Evolutionary conservation across 441 rosid species (phyloP).

Genomic region (Macaranga tanarius): DNA sequence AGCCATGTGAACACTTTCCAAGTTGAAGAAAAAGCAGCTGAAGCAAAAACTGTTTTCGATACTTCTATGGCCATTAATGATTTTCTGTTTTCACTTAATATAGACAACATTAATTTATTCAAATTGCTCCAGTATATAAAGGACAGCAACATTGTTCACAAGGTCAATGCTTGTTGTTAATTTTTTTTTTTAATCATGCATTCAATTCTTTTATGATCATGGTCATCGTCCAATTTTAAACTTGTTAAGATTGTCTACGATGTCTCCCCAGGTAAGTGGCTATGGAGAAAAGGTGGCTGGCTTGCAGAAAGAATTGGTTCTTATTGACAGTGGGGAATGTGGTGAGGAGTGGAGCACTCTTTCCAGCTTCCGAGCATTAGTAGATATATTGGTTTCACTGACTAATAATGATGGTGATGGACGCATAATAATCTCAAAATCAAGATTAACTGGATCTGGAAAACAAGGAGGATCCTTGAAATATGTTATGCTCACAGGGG

Average conservation of each 20-base stretch:
- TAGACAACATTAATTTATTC: slow-evolving; percentile 88
- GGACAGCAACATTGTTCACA: slow-evolving; percentile 84
- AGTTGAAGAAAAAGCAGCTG: slow-evolving; percentile 37
- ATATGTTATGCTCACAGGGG: slow-evolving; percentile 92
- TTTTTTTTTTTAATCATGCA: slow-evolving; percentile 16
- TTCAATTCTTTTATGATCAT: background rate
- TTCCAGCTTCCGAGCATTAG: slow-evolving; percentile 71
- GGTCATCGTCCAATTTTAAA: slow-evolving; percentile 20
- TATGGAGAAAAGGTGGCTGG: slow-evolving; percentile 62
- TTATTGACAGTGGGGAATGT: slow-evolving; percentile 30
- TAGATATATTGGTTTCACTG: slow-evolving; percentile 63
- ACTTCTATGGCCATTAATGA: slow-evolving; percentile 82
- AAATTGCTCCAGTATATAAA: slow-evolving; percentile 73
- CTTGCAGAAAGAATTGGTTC: slow-evolving; percentile 42
- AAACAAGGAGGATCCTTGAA: slow-evolving; percentile 63
- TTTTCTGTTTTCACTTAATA: slow-evolving; percentile 73
- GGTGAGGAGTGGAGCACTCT: slow-evolving; percentile 57
- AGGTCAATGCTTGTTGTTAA: slow-evolving; percentile 61
- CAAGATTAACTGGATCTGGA: slow-evolving; percentile 42
- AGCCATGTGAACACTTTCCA: slow-evolving; percentile 28
- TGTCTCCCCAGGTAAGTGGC: slow-evolving; percentile 63
- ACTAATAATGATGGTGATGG: slow-evolving; percentile 89
- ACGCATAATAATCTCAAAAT: slow-evolving; percentile 76
- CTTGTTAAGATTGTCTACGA: slow-evolving; percentile 1
- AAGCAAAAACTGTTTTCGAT: slow-evolving; percentile 35